A percentile compares a stretch with the other conserved stretches of the same genome.
Conservation (phyloP, 139 green algal species). For the Desmodesmus armatus region DNA sequence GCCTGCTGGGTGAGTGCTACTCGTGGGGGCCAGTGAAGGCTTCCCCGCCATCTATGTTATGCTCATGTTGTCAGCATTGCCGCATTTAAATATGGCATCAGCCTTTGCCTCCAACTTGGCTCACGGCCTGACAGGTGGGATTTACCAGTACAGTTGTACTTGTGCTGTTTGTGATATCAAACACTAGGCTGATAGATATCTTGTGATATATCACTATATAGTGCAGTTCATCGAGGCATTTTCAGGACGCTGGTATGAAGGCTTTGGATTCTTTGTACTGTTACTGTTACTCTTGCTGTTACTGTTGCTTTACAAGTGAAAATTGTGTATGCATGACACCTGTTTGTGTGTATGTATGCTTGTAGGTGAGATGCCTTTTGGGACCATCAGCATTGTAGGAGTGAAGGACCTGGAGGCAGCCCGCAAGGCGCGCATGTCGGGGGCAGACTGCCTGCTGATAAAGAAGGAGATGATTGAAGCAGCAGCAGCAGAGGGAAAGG, state of each 20-base stretch:
- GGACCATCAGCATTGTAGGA: slow-evolving; percentile 59
- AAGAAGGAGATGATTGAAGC: slow-evolving; percentile 75
- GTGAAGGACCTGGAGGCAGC: slow-evolving; percentile 72
- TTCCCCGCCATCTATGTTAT: slow-evolving; percentile 54
- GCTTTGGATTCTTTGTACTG: no score
- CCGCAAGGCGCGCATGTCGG: slow-evolving; percentile 59
- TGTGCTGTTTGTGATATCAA: no score
- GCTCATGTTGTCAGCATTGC: no score
- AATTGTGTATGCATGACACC: slow-evolving; percentile 60
- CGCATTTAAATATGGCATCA: no score
- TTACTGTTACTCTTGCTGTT: no score
- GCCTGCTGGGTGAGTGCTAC: slow-evolving; percentile 77
- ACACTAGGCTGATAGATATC: no score
- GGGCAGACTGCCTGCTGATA: slow-evolving; percentile 79
- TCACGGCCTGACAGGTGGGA: slow-evolving; percentile 57
- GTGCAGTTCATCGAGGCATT: no score
- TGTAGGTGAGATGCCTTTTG: slow-evolving; percentile 74
- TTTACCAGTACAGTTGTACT: no score
- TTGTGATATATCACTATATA: no score
- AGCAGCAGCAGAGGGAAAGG: slow-evolving; percentile 15
- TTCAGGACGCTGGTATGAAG: no score
- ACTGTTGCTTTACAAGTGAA: no score
- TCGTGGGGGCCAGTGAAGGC: slow-evolving; percentile 70
- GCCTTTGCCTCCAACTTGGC: slow-evolving; percentile 36
- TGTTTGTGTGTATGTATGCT: no score